Evolutionary conservation across 108 stramenopile species (phyloP).

Genomic region (Discostella pseudostelligera): DNA sequence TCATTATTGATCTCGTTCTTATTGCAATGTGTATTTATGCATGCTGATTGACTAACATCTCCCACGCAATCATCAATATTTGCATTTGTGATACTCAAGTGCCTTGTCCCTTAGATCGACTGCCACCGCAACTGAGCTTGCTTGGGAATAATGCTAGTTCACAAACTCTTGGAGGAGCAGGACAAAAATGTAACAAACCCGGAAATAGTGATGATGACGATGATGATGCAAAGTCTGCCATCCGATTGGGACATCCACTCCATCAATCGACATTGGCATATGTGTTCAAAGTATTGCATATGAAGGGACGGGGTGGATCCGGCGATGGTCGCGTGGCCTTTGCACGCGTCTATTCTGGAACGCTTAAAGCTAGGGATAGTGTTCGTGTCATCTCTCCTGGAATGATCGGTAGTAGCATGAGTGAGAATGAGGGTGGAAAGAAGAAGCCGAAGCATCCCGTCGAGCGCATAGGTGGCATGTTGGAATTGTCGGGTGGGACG

Average conservation of each 20-base stretch:
- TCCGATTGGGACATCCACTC: conserved; percentile 72
- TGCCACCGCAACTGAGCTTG: conserved; percentile 55
- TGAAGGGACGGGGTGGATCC: conserved; percentile 86
- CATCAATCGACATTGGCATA: conserved; percentile 73
- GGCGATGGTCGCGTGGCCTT: conserved; percentile 90
- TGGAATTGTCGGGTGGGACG: conserved; percentile 82
- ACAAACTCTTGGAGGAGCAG: conserved; percentile 11
- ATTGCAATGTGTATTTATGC: too few relatives aligned
- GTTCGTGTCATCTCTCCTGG: conserved; percentile 72
- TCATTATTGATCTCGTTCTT: too few relatives aligned
- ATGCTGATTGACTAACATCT: too few relatives aligned
- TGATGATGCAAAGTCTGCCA: background rate
- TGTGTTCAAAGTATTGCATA: conserved; percentile 90
- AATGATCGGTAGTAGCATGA: conserved; percentile 30
- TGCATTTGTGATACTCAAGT: conserved; percentile 25
- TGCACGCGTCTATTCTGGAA: conserved; percentile 85
- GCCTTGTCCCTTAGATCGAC: conserved; percentile 91
- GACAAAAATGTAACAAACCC: conserved; percentile 6
- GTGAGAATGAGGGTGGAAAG: conserved; percentile 21
- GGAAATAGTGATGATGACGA: background rate
- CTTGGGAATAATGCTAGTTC: conserved; percentile 29
- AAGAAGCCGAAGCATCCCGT: conserved; percentile 42
- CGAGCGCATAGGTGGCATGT: conserved; percentile 79
- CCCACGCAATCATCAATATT: too few relatives aligned
- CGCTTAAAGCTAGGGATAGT: conserved; percentile 58